These are phyloP conservation scores for Scedosporium aurantiacum DNA, from an alignment of 2,329 filamentous ascomycete species.

Conservation along the genomic window DNA sequence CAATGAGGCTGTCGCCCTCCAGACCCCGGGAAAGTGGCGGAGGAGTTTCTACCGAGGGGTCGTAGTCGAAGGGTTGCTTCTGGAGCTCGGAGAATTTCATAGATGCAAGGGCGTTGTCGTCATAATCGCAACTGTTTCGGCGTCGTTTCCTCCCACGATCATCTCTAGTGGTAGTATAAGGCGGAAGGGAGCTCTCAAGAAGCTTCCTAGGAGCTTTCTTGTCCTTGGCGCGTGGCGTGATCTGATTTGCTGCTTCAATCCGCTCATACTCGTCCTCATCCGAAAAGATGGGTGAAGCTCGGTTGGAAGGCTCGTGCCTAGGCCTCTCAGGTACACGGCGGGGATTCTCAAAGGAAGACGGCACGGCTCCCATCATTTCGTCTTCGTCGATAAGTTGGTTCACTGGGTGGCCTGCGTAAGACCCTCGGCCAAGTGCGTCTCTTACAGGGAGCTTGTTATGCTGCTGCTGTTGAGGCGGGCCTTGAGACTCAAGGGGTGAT, in stretches of 20 bases:
- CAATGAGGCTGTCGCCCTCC: slow-evolving; percentile 29
- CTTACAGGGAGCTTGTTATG: slow-evolving; percentile 28
- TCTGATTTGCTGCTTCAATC: slow-evolving; percentile 6
- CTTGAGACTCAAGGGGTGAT: neutral
- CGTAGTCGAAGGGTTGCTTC: slow-evolving; percentile 44
- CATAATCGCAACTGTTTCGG: slow-evolving; percentile 39
- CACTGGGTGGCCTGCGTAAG: slow-evolving; percentile 11
- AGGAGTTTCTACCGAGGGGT: slow-evolving; percentile 35
- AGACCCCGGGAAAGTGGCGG: slow-evolving; percentile 20
- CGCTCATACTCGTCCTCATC: slow-evolving; percentile 11
- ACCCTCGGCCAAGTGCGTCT: slow-evolving; percentile 20
- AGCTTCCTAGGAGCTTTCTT: slow-evolving; percentile 14
- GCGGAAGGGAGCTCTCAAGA: slow-evolving; percentile 13
- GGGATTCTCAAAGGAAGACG: slow-evolving; percentile 1
- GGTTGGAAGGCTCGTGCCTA: neutral
- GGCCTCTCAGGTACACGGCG: neutral
- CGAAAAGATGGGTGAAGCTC: slow-evolving; percentile 4
- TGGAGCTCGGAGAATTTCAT: slow-evolving; percentile 43
- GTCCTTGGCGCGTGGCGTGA: slow-evolving; percentile 7
- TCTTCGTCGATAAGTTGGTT: slow-evolving; percentile 10
- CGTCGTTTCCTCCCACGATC: slow-evolving; percentile 25
- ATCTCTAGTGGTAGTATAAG: slow-evolving; percentile 12
- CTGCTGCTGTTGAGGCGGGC: slow-evolving; percentile 6
- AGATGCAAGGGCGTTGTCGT: slow-evolving; percentile 40
- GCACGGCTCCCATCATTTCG: slow-evolving; percentile 15